A percentile compares a stretch with the other conserved stretches of the same genome.
These are phyloP conservation scores for Zoysia japonica DNA, from an alignment of 176 grass and related monocot species.

Conservation along the genomic window DNA sequence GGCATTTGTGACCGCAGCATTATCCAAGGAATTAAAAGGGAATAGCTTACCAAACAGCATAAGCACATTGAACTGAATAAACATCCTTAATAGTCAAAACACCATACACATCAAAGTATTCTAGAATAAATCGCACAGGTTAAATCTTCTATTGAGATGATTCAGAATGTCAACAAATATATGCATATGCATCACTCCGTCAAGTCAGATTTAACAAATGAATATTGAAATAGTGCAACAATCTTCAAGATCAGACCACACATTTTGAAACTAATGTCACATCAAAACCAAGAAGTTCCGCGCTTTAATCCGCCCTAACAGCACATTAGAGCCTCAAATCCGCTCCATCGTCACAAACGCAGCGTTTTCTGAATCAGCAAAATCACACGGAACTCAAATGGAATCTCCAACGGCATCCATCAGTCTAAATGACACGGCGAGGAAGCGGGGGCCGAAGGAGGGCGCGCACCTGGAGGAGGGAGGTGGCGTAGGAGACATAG, in stretches of 20 bases:
- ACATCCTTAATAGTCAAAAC: background rate
- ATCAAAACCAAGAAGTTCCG: slow-evolving; percentile 6
- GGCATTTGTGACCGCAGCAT: background rate
- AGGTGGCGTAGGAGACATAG: slow-evolving; percentile 71
- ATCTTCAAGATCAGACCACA: background rate
- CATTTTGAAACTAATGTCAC: background rate
- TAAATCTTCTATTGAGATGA: background rate
- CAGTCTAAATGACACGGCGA: background rate
- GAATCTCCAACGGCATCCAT: background rate
- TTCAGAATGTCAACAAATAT: background rate
- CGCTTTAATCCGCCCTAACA: background rate
- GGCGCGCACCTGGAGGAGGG: slow-evolving; percentile 52
- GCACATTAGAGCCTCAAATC: background rate
- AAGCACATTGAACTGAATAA: background rate
- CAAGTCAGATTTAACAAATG: background rate
- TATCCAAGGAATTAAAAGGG: background rate
- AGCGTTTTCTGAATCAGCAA: slow-evolving; percentile 11
- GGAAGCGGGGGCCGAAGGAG: background rate
- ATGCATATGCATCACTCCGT: background rate
- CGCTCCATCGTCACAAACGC: background rate
- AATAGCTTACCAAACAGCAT: background rate
- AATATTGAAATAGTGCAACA: background rate
- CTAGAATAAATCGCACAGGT: background rate
- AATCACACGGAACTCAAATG: background rate
- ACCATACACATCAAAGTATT: background rate